Base-by-base conservation (phyloP, 257 asterid species). In the Solanum stenotomum region DNA sequence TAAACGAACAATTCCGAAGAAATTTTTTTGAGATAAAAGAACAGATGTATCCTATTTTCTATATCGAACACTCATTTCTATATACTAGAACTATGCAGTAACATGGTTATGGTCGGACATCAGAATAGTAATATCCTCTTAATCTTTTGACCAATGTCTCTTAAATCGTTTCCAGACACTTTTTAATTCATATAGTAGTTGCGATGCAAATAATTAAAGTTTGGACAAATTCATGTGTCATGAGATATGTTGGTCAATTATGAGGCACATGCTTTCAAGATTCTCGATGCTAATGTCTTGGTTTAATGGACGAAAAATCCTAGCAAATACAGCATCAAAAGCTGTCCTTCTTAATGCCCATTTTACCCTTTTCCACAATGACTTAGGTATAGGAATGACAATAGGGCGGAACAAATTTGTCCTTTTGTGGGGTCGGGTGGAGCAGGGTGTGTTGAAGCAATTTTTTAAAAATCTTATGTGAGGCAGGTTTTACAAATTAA, bases 221-320 rank as follows among this genome's bases (percentile, higher is more conserved):
- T 3, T 85, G 65, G 87, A 85, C 79, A 85, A 37, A 85, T 29
- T 85, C 40, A 67, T 85, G 63, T 27, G 29, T 85, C 79, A 25
- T 68, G 78, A 44, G 29, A 86, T 86, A 86, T 52, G 29, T 86
- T 71, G 22, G 82, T 71, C 49, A 52, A 71, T 44, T 23, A 86
- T 76, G 68, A 49, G 33, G 42, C 88, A 31, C 88, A 22, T 86
- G 88, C 68, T 71, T 72, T 86, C 88, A 86, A 46, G 52, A 71
- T 86, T 72, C 71, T 33, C 71, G 20, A 71, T 86, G 71, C 63
- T 71, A 86, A 86, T 71, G 35, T 86, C n/a, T 52, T 85, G 31
- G 37, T 68, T 71, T 68, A 25, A 25, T 86, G 42, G 84, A 71
- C 29, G 4, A 49, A 29, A 35, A 49, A 82, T 49, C 44, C 42